Conservation (phyloP, 768 basidiomycete genomes). For the Termitomyces sp. region DNA sequence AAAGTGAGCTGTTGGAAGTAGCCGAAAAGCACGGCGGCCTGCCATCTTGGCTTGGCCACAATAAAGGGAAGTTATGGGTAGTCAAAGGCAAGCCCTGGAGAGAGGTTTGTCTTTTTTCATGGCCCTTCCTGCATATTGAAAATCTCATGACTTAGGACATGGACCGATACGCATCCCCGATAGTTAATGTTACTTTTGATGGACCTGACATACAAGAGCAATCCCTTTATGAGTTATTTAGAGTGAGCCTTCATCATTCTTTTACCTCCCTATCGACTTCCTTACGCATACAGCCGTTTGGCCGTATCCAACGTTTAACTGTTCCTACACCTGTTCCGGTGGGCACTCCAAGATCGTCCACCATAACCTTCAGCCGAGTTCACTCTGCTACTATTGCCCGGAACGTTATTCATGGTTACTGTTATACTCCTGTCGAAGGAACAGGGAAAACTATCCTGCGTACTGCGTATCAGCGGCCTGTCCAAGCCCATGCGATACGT, state of each 20-base stretch:
- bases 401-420: conserved; percentile 66
- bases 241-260: conserved; percentile 42
- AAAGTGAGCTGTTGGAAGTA: conserved; percentile 40
- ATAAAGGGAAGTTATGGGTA: conserved; percentile 54
- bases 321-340: conserved; percentile 56
- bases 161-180: conserved; percentile 69
- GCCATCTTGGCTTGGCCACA: conserved; percentile 57
- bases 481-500: conserved; percentile 61
- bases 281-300: conserved; percentile 57
- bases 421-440: conserved; percentile 11
- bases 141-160: conserved; percentile 58
- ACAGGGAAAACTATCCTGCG: conserved; percentile 42
- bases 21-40: conserved; percentile 46
- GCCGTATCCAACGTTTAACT: conserved; percentile 65
- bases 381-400: conserved; percentile 77
- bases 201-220: conserved; percentile 87
- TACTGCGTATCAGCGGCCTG: conserved; percentile 54
- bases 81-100: conserved; percentile 78
- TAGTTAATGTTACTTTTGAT: conserved; percentile 78
- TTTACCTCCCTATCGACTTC: background rate
- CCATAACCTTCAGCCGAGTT: conserved; percentile 54
- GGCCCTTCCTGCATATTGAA: background rate
- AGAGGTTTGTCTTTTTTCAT: conserved; percentile 46
- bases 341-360: conserved; percentile 62
- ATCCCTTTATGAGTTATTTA: conserved; percentile 66